phyloP scores from a whole-genome alignment of 345 rosid genomes.

The Moricandia moricandioides region DNA sequence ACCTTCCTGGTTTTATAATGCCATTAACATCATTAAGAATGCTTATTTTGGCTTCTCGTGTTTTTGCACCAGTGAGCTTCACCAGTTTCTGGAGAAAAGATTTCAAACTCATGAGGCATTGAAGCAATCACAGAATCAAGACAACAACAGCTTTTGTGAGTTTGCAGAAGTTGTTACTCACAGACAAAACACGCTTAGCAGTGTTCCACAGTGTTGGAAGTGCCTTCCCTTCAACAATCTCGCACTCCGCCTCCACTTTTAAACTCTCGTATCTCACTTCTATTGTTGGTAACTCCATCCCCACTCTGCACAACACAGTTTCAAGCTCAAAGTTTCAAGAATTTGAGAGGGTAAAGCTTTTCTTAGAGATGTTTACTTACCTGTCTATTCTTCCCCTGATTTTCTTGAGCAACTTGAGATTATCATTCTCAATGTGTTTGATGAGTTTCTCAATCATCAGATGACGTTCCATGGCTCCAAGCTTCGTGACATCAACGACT shows the following conservation, averaged over 20 bases:
- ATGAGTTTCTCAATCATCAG: conserved; percentile 66
- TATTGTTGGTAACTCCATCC: conserved; percentile 61
- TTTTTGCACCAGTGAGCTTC: conserved; percentile 43
- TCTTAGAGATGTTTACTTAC: conserved; percentile 32
- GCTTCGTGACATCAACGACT: conserved; percentile 59
- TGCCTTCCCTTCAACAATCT: conserved; percentile 68
- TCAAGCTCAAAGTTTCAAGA: background rate
- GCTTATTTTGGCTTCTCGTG: conserved; percentile 50
- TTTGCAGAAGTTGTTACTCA: conserved; percentile 37
- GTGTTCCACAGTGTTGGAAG: conserved; percentile 85
- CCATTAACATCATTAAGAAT: conserved; percentile 62
- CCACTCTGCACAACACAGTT: conserved; percentile 48
- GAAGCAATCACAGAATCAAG: background rate
- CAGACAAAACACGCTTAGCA: conserved; percentile 43
- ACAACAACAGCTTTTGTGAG: background rate
- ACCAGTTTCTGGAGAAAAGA: conserved; percentile 44
- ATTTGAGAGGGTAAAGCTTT: background rate
- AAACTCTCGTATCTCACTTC: conserved; percentile 64
- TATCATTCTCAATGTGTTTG: conserved; percentile 68
- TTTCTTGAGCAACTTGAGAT: conserved; percentile 54
- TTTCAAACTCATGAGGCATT: background rate
- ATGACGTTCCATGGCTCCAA: conserved; percentile 56
- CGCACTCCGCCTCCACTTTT: conserved; percentile 62
- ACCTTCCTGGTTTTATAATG: conserved; percentile 72
- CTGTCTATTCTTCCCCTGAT: conserved; percentile 57